Conservation (phyloP, 2,329 filamentous ascomycete species). For the Fusarium austroafricanum region DNA sequence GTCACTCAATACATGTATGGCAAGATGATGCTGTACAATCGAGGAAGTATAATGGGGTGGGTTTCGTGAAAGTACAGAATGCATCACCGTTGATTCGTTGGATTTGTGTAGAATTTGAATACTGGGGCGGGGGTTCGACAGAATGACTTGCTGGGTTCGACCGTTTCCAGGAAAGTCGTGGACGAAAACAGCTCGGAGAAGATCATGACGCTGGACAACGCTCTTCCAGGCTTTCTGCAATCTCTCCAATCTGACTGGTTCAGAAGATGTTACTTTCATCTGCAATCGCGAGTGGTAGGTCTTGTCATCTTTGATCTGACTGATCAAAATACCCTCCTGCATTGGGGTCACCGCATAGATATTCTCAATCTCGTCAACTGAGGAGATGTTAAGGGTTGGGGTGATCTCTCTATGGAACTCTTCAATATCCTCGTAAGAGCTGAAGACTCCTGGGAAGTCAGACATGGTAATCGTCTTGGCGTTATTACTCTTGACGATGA, state of each 20-base stretch:
- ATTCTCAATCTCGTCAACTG: neutral
- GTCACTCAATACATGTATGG: neutral
- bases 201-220: neutral
- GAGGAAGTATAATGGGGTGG: neutral
- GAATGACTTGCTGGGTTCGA: neutral
- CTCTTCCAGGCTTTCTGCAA: neutral
- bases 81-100: neutral
- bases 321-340: constrained; percentile 10
- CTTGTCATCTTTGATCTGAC: neutral
- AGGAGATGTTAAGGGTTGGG: neutral
- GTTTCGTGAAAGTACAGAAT: neutral
- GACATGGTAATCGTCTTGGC: neutral
- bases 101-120: neutral
- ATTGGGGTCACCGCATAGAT: neutral
- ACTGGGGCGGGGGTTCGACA: neutral
- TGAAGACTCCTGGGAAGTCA: constrained; percentile 7
- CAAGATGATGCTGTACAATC: neutral
- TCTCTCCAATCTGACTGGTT: neutral
- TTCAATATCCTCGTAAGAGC: neutral
- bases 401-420: neutral
- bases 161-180: neutral
- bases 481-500: neutral
- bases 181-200: neutral
- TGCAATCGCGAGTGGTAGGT: constrained; percentile 1
- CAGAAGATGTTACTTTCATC: too few species aligned